phyloP scores from a whole-genome alignment of 495 filamentous ascomycete genomes.

The Talaromyces liani region DNA sequence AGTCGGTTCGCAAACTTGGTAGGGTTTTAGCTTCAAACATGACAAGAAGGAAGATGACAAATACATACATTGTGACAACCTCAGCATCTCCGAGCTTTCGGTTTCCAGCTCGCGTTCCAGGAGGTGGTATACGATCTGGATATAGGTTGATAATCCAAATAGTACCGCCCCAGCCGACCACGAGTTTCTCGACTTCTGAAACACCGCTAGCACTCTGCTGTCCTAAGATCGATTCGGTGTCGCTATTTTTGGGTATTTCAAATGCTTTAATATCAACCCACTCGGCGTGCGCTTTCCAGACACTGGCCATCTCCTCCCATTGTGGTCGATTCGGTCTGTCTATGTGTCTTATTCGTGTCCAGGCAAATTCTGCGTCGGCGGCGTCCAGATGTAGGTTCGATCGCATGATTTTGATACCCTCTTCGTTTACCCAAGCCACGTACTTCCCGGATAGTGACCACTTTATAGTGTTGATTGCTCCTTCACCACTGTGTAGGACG shows the following conservation, averaged over 20 bases:
- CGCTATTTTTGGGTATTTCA: conserved; percentile 32
- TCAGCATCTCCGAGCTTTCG: conserved; percentile 72
- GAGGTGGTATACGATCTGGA: conserved; percentile 59
- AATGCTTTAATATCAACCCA: conserved; percentile 83
- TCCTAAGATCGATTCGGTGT: conserved; percentile 31
- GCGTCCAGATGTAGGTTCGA: conserved; percentile 75
- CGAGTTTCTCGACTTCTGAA: conserved; percentile 59
- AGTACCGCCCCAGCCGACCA: conserved; percentile 92
- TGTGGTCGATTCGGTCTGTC: conserved; percentile 69
- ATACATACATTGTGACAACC: conserved; percentile 78
- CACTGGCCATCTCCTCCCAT: conserved; percentile 90
- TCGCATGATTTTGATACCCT: conserved; percentile 95
- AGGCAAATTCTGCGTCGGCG: conserved; percentile 70
- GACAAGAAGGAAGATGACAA: neutral
- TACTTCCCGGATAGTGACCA: conserved; percentile 90
- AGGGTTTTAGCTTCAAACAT: conserved; percentile 11
- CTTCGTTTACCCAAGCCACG: conserved; percentile 90
- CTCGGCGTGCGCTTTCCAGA: conserved; percentile 86
- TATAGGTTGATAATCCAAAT: conserved; percentile 94
- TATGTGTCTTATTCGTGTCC: conserved; percentile 93
- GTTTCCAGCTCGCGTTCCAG: conserved; percentile 58
- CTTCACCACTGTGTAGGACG: conserved; percentile 86
- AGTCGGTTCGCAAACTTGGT: conserved; percentile 80
- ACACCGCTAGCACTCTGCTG: conserved; percentile 5
- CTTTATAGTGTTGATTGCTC: conserved; percentile 79